Conservation (phyloP, 371 early-diverging fungal genomes). For the Saksenaea oblongispora region DNA sequence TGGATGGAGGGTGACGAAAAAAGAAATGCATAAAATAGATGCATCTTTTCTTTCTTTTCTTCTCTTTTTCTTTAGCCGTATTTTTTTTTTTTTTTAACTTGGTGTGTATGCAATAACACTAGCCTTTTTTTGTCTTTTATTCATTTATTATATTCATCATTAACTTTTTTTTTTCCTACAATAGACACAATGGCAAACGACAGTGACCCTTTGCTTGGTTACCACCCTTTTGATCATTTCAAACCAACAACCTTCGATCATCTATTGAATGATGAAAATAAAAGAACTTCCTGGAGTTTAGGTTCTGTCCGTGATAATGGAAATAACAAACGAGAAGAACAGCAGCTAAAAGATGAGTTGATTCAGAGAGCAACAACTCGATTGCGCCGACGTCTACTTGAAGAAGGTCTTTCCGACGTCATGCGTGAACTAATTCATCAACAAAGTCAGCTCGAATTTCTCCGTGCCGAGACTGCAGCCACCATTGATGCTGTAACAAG, state of each 20-base stretch:
- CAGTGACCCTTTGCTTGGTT: not conserved
- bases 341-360: constrained; percentile 14
- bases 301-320: not conserved
- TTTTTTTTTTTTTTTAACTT: not conserved
- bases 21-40: constrained; percentile 5
- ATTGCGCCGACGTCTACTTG: constrained; percentile 24
- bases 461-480: constrained; percentile 30
- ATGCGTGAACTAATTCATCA: constrained; percentile 23
- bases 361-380: constrained; percentile 24
- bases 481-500: constrained; percentile 32
- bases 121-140: not conserved
- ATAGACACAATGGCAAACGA: constrained; percentile 3
- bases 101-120: not conserved
- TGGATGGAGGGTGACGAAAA: not conserved
- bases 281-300: not conserved
- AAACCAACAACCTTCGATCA: not conserved
- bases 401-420: constrained; percentile 29
- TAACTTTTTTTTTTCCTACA: not conserved
- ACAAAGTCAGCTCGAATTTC: constrained; percentile 29
- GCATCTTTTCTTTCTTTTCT: not conserved
- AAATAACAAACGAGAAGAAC: not conserved
- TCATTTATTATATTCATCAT: not conserved
- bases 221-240: not conserved
- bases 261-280: not conserved
- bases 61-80: not conserved